Conservation (phyloP, 495 filamentous ascomycete species). For the Tuber aestivum region DNA sequence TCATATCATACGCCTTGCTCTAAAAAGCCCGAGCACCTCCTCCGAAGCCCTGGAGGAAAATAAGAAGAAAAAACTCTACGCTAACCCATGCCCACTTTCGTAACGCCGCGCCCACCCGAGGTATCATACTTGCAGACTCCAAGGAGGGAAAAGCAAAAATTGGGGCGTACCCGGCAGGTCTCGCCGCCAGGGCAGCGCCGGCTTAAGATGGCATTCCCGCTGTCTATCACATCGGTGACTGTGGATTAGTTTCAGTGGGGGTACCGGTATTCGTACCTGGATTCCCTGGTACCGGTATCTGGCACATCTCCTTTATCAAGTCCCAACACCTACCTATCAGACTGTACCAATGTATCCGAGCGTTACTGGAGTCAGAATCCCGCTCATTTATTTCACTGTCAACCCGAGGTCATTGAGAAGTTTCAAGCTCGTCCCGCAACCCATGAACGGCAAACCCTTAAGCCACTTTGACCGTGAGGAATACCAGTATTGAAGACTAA, state of each 20-base stretch:
- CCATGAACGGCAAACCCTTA: slow-evolving; percentile 18
- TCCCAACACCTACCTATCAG: background rate
- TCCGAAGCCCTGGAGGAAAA: background rate
- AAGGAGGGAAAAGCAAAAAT: slow-evolving; percentile 20
- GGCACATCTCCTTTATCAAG: background rate
- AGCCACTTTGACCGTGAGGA: slow-evolving; percentile 8
- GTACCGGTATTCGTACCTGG: background rate
- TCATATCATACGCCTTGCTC: too few relatives aligned
- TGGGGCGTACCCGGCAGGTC: slow-evolving; percentile 30
- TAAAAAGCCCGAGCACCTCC: background rate
- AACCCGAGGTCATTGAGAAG: background rate
- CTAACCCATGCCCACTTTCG: background rate
- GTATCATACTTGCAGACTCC: background rate
- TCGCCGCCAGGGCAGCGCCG: slow-evolving; percentile 19
- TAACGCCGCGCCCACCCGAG: background rate
- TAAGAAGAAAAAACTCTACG: background rate
- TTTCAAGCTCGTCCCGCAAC: slow-evolving; percentile 27
- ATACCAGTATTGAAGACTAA: slow-evolving; percentile 6
- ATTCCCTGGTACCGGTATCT: slow-evolving; percentile 17
- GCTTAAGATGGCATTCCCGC: slow-evolving; percentile 31
- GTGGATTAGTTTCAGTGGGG: slow-evolving; percentile 13
- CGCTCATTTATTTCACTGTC: background rate
- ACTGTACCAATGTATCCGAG: background rate
- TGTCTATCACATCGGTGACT: slow-evolving; percentile 31
- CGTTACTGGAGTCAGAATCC: background rate